Base-by-base conservation (phyloP, 768 basidiomycete genomes). In the Agaricus blazei region DNA sequence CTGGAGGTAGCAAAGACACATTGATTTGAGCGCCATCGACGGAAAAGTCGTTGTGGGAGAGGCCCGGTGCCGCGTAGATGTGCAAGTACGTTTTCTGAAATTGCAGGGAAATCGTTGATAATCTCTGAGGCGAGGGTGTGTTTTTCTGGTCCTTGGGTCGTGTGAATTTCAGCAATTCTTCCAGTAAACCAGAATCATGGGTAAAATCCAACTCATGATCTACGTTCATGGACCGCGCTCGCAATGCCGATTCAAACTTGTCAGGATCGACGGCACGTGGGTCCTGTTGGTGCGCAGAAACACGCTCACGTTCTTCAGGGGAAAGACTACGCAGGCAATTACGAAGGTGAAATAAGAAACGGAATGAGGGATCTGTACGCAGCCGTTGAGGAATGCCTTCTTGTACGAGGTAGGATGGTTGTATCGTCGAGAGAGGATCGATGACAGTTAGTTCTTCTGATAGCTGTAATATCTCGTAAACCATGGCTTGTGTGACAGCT, bases 391-490 rank as follows among this genome's bases (percentile, higher is more conserved):
- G 87, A 8, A 76, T 68, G 4, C 91, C 91, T 44, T 76, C 81
- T 64, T 90, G 90, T 26, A 94, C 82, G 34, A 95, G 77, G 64
- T 83, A 91, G 2, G 91, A 93, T 5, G 90, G 88, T 47, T 93
- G 90, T 29, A 84, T 90, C 31, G 88, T 83, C 23, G 92, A 93
- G 12, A 91, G 74, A 7, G 90, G 88, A 64, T 93, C 89, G 6
- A 89, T 74, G 28, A 82, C 69, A 3, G 80, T 64, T 24, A 75
- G 69, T 29, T 78, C 69, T 28, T 71, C 69, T n/a, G 84, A 83
- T 50, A 70, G 70, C 55, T 69, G 65, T 49, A 90, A 71, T 48
- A 87, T 75, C 42, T 72, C 69, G 48, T 71, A 69, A 23, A 86
- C 68, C 19, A 79, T 66, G n/a, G 64, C 61, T 51, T 67, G 71